These are phyloP conservation scores for Cairneyella variabilis DNA, from an alignment of 495 filamentous ascomycete genomes.

Conservation along the genomic window DNA sequence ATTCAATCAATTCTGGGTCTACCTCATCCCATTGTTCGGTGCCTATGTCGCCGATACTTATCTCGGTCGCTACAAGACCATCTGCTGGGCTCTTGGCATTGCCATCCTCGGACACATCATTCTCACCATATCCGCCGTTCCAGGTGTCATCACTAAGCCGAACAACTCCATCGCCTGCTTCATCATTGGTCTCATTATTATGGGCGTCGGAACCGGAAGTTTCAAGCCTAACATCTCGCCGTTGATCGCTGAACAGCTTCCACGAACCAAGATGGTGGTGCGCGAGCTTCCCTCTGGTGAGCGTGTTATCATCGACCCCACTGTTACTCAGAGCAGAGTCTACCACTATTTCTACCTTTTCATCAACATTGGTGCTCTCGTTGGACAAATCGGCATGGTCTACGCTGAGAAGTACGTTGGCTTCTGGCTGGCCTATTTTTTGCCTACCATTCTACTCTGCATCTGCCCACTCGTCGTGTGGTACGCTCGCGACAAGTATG, in stretches of 20 bases:
- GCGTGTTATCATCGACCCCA: constrained; percentile 66
- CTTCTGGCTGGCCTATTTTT: constrained; percentile 66
- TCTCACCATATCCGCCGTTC: constrained; percentile 58
- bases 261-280: constrained; percentile 38
- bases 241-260: constrained; percentile 55
- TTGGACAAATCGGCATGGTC: constrained; percentile 41
- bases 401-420: constrained; percentile 73
- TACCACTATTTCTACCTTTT: constrained; percentile 66
- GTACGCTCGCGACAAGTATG: constrained; percentile 57
- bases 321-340: constrained; percentile 55
- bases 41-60: constrained; percentile 71
- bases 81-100: constrained; percentile 51
- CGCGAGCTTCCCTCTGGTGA: constrained; percentile 49
- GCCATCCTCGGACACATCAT: constrained; percentile 64
- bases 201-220: constrained; percentile 62
- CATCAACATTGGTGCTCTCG: constrained; percentile 61
- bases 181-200: constrained; percentile 58
- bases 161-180: constrained; percentile 53
- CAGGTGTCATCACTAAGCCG: constrained; percentile 52
- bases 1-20: constrained; percentile 75
- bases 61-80: constrained; percentile 69
- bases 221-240: constrained; percentile 65
- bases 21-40: constrained; percentile 58
- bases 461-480: constrained; percentile 61
- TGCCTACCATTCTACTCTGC: constrained; percentile 57